Base-by-base conservation (phyloP, 805 yeast species). In the Priceomyces castillae region DNA sequence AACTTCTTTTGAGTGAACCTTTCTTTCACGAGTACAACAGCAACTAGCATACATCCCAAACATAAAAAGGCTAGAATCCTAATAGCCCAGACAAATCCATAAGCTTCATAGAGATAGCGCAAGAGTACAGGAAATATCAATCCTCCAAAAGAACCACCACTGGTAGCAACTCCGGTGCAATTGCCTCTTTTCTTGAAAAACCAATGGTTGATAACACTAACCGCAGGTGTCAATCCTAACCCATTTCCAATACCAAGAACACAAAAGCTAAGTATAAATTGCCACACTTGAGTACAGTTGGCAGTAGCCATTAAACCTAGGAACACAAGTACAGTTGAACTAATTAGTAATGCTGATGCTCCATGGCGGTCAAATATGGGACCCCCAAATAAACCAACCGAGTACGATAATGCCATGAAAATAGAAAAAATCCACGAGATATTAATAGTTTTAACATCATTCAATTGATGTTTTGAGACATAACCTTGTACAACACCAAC, bases 81-180 rank as follows among this genome's bases (percentile, higher is more conserved):
- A 16, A 80, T 72, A 1, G 86, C 72, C 85, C 86, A 82, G 1
- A 65, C 72, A 55, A 69, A 83, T 1, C 88, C 86, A n/a, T 76
- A 58, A 11, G 57, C 54, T 1, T 64, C 56, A 47, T 76, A 75
- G 40, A 79, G 56, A 10, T 67, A 55, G 44, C 74, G 63, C 46
- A 81, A 59, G 57, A 78, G 61, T 30, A 82, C 59, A 1, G 89
- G 86, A 55, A 79, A 76, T 4, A 81, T 54, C 9, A 81, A 68
- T 3, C 89, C 90, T 1, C 88, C 89, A 5, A 80, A 59, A 3
- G 85, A 78, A 1, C 86, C 86, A 2, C 88, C 89, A 61, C 80
- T 62, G 43, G 83, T 78, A 3, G 84, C 82, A 2, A 81, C 49
- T 0, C 88, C 86, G 28, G 80, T 65, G 4, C 82, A 45, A 34